Conservation (phyloP, 73 alveolate species). For the Urostyla sp. region DNA sequence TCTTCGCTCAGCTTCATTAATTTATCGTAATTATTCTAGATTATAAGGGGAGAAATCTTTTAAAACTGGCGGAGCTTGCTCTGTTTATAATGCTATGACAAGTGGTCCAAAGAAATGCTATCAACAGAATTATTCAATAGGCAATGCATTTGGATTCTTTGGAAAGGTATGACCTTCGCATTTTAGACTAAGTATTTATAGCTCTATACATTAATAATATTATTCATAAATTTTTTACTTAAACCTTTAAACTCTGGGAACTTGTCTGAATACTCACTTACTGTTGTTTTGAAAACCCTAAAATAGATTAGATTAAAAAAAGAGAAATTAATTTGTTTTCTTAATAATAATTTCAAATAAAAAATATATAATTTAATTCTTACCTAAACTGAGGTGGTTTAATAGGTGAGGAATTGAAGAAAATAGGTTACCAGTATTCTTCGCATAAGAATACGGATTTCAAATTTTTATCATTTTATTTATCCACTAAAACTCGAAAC, state of each 20-base stretch:
- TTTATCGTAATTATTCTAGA: not conserved
- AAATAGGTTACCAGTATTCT: slow-evolving; percentile 17
- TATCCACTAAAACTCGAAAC: not conserved
- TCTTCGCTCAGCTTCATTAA: slow-evolving; percentile 32
- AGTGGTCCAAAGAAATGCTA: slow-evolving; percentile 63
- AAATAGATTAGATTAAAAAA: not conserved
- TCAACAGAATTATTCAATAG: slow-evolving; percentile 39
- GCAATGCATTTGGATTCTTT: slow-evolving; percentile 54
- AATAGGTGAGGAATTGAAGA: slow-evolving; percentile 11
- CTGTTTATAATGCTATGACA: slow-evolving; percentile 40
- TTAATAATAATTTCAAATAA: too few species aligned
- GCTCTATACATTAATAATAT: slow-evolving; percentile 3
- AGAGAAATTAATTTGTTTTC: not conserved
- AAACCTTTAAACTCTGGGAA: slow-evolving; percentile 24
- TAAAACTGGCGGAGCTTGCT: slow-evolving; percentile 47
- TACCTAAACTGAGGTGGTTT: slow-evolving; percentile 32
- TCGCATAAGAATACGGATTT: not conserved
- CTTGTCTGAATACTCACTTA: not conserved
- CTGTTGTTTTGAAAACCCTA: slow-evolving; percentile 42
- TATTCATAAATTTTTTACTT: not conserved
- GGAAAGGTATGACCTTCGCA: slow-evolving; percentile 63
- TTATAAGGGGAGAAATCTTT: not conserved
- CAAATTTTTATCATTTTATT: slow-evolving; percentile 7
- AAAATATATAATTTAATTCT: not conserved
- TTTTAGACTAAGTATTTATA: slow-evolving; percentile 41